A percentile compares a stretch with the other conserved stretches of the same genome.
Conservation (phyloP, 805 yeast genomes). For the Candida hungchunana region DNA sequence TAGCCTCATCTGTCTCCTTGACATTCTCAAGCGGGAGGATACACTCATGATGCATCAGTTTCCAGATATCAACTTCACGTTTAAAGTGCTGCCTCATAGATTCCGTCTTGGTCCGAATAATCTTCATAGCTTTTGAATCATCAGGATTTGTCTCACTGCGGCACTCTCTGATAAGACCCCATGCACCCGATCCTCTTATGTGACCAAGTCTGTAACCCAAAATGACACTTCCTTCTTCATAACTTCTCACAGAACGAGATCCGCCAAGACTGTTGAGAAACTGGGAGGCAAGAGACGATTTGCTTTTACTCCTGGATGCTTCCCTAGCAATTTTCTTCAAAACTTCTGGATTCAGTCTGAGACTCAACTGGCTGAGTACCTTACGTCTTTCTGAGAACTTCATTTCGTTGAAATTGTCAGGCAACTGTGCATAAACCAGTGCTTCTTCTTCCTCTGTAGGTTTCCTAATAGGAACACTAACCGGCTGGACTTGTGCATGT, state of each 20-base stretch:
- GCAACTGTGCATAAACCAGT: conserved; percentile 35
- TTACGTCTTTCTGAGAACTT: conserved; percentile 61
- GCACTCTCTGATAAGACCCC: conserved; percentile 83
- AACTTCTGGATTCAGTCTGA: conserved; percentile 30
- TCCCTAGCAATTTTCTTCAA: conserved; percentile 25
- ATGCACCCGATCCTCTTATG: conserved; percentile 83
- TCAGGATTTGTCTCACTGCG: conserved; percentile 24
- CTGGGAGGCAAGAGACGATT: conserved; percentile 26
- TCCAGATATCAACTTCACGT: conserved; percentile 77
- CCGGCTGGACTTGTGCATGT: conserved; percentile 34
- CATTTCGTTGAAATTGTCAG: conserved; percentile 48
- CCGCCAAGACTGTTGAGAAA: conserved; percentile 17
- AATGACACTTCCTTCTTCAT: conserved; percentile 66
- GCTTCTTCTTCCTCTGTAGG: conserved; percentile 24
- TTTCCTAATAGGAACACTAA: conserved; percentile 30
- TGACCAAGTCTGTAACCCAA: conserved; percentile 63
- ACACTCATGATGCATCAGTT: conserved; percentile 55
- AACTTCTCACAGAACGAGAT: conserved; percentile 26
- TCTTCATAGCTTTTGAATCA: conserved; percentile 50
- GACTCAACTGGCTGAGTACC: conserved; percentile 31
- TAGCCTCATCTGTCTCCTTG: conserved; percentile 55
- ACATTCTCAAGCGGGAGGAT: conserved; percentile 60
- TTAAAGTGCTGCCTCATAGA: conserved; percentile 54
- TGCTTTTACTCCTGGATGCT: conserved; percentile 22
- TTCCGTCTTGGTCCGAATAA: conserved; percentile 49